Percentiles rank a stretch among this genome's conserved stretches.
Conservation (phyloP, 352 stramenopile species). For the Globisporangium sylvaticum region DNA sequence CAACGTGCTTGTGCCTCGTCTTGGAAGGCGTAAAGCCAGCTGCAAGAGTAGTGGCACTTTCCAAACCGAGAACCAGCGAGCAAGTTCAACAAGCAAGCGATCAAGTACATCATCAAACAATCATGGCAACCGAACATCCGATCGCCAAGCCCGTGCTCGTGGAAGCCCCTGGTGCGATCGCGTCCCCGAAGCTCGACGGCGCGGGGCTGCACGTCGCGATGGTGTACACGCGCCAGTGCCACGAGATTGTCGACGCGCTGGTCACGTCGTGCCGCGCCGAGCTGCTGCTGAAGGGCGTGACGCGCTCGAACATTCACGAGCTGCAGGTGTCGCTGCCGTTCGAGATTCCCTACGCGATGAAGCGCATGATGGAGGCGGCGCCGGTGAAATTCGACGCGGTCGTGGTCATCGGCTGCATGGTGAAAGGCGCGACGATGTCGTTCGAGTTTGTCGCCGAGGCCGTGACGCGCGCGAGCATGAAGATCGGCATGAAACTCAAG, state of each 20-base stretch:
- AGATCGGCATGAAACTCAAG: slow-evolving; percentile 24
- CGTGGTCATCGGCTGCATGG: slow-evolving; percentile 20
- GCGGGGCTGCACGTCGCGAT: slow-evolving; percentile 24
- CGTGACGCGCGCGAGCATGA: slow-evolving; percentile 23
- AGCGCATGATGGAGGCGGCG: slow-evolving; percentile 18
- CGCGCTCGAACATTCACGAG: slow-evolving; percentile 27
- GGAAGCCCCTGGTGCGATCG: background rate
- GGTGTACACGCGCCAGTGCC: slow-evolving; percentile 25
- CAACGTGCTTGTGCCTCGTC: background rate
- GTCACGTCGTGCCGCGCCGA: slow-evolving; percentile 27
- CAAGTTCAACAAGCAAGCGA: background rate
- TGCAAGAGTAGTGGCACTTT: background rate
- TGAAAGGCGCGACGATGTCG: slow-evolving; percentile 17
- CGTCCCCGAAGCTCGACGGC: slow-evolving; percentile 19
- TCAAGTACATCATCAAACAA: background rate
- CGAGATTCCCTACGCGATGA: slow-evolving; percentile 32
- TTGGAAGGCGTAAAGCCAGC: background rate
- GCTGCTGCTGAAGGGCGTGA: slow-evolving; percentile 28
- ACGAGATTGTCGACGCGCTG: slow-evolving; percentile 25
- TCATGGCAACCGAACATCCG: background rate
- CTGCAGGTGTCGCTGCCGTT: slow-evolving; percentile 28
- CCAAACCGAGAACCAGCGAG: background rate
- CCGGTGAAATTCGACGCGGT: slow-evolving; percentile 20
- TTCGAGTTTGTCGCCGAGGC: slow-evolving; percentile 23
- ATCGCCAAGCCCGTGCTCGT: background rate